Conservation (phyloP, 805 yeast species). For the Wickerhamia fluorescens region DNA sequence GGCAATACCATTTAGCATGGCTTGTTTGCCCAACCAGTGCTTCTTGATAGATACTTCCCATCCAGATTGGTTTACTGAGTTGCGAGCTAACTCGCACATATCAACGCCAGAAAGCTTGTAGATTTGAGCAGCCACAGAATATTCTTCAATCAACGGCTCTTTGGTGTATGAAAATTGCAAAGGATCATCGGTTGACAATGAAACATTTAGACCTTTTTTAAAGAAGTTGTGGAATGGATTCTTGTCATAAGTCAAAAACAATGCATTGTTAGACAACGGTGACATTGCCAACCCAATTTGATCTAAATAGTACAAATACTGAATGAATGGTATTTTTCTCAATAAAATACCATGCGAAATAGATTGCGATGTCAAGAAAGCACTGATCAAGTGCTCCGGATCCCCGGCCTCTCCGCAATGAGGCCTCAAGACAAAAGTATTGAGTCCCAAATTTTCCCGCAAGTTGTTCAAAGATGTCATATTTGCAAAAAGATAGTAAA, state of each 20-base stretch:
- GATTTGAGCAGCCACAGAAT: conserved; percentile 96
- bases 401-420: conserved; percentile 99
- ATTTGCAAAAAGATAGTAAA: conserved; percentile 85
- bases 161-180: conserved; percentile 94
- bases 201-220: conserved; percentile 89
- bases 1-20: conserved; percentile 49
- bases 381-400: conserved; percentile 90
- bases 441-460: conserved; percentile 68
- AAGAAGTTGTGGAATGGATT: conserved; percentile 91
- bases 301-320: conserved; percentile 85
- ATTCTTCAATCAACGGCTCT: conserved; percentile 96
- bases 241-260: conserved; percentile 92
- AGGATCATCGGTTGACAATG: conserved; percentile 96
- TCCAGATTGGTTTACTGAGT: conserved; percentile 91
- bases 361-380: conserved; percentile 84
- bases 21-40: conserved; percentile 86
- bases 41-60: conserved; percentile 80
- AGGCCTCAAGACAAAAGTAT: conserved; percentile 91
- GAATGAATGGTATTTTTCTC: conserved; percentile 92
- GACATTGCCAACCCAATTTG: conserved; percentile 99
- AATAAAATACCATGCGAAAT: conserved; percentile 92
- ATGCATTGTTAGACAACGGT: conserved; percentile 92
- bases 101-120: conserved; percentile 91
- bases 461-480: conserved; percentile 80
- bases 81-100: conserved; percentile 93